Percentiles rank a stretch among this genome's conserved stretches.
Conservation (phyloP, 257 asterid genomes). For the Nicotiana otophora region DNA sequence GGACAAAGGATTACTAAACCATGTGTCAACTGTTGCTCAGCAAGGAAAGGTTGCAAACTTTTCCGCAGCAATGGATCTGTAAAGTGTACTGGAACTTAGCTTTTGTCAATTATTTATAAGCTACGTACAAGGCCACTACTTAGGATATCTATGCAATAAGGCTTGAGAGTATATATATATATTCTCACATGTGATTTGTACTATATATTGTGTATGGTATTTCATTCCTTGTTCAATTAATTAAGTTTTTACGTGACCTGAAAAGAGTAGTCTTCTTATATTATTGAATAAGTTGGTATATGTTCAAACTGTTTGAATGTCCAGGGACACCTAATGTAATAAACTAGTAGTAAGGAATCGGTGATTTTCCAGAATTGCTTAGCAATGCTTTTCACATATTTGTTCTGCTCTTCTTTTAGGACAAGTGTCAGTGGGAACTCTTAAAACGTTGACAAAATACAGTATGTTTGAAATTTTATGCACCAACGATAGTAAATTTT, state of each 20-base stretch:
- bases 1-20: background rate
- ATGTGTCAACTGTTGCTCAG: conserved; percentile 13
- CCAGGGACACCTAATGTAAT: too few relatives aligned
- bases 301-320: too few relatives aligned
- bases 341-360: too few relatives aligned
- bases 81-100: background rate
- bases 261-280: background rate
- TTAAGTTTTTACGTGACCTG: too few relatives aligned
- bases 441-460: too few relatives aligned
- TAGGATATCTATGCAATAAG: background rate
- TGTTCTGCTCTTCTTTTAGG: too few relatives aligned
- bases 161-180: background rate
- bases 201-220: background rate
- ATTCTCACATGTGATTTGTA: background rate
- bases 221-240: too few relatives aligned
- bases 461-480: too few relatives aligned
- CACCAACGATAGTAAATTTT: too few relatives aligned
- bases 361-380: too few relatives aligned
- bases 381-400: too few relatives aligned
- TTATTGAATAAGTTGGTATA: background rate
- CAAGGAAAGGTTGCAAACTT: background rate
- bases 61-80: conserved; percentile 7
- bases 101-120: background rate
- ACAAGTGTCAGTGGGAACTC: too few relatives aligned
- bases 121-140: background rate